phyloP scores from a whole-genome alignment of 441 rosid species.

The Adansonia madagascariensis region DNA sequence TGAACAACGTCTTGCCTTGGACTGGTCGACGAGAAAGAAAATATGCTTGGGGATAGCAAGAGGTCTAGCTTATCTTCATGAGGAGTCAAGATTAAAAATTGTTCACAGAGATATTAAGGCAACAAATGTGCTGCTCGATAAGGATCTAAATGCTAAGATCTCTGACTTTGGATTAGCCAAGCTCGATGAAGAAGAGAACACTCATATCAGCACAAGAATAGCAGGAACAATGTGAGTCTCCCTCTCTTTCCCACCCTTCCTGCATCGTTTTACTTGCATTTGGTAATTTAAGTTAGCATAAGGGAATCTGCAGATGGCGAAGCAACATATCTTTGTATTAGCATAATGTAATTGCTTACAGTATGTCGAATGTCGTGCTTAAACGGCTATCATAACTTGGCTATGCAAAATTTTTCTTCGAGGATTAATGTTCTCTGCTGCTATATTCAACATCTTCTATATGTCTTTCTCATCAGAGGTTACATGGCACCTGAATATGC shows the following conservation, averaged over 20 bases:
- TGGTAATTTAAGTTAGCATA: neutral
- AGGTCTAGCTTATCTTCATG: constrained; percentile 82
- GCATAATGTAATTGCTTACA: neutral
- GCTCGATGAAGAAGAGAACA: constrained; percentile 82
- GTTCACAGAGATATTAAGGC: constrained; percentile 88
- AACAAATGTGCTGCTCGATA: constrained; percentile 78
- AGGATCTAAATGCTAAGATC: constrained; percentile 69
- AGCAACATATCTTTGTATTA: neutral
- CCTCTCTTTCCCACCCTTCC: neutral
- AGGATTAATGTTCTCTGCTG: neutral
- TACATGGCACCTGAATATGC: constrained; percentile 94
- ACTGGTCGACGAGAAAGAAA: constrained; percentile 68
- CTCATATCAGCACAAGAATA: constrained; percentile 78
- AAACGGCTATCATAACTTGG: no score
- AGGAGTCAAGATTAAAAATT: constrained; percentile 80
- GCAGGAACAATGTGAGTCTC: constrained; percentile 64
- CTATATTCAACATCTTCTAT: constrained; percentile 1
- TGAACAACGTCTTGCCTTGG: constrained; percentile 50
- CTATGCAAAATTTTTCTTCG: no score
- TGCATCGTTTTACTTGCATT: neutral
- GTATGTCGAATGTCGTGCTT: neutral
- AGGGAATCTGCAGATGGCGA: neutral
- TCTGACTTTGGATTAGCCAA: constrained; percentile 87
- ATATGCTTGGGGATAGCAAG: constrained; percentile 67
- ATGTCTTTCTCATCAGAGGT: constrained; percentile 48